Base-by-base conservation (phyloP, 176 grass and related monocot species). In the Oryza nivara region DNA sequence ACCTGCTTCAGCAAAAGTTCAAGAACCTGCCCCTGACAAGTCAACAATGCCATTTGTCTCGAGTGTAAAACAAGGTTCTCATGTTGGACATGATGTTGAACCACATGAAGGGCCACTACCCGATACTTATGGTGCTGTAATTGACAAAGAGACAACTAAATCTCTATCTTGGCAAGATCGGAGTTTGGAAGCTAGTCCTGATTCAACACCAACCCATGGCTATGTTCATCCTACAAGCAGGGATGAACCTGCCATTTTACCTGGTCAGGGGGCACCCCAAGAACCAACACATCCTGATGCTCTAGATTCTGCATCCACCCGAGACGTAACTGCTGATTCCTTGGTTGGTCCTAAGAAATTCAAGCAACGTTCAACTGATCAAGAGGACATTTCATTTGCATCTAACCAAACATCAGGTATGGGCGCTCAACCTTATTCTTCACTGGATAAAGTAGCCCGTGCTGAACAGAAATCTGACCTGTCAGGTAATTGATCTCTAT, bases 401-500 rank as follows among this genome's bases (percentile, higher is more conserved):
- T 6, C 67, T 17, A 23, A 15, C 14, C 64, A 66, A 66, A 32
- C 28, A 17, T 68, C 30, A 68, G 30, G 32, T 68, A 8, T 16
- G 65, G 30, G 7, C 30, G 6, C 30, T 68, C 65, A 35, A 68
- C 65, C 30, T 35, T 13, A 68, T 68, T 34, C 65, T 35, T 28
- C 30, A 35, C 26, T 14, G 1, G 13, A 30, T 64, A 75, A 84
- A 79, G 69, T 73, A 60, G 63, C 26, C 34, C 35, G 58, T 56
- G 17, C 74, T 84, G 34, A 54, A 56, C 72, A 79, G 68, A 79
- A 79, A 45, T 46, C 45, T 14, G 3, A 35, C 47, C 22, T 13
- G 54, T 79, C 81, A 79, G 86, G 86, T 88, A 79, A 79, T 54
- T 2, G 35, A 7, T 67, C 79, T 65, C 11, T 83, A 44, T 58